A percentile compares a stretch with the other conserved stretches of the same genome.
Evolutionary conservation across 2,329 filamentous ascomycete species (phyloP).

Genomic region (Xylaria sp.): DNA sequence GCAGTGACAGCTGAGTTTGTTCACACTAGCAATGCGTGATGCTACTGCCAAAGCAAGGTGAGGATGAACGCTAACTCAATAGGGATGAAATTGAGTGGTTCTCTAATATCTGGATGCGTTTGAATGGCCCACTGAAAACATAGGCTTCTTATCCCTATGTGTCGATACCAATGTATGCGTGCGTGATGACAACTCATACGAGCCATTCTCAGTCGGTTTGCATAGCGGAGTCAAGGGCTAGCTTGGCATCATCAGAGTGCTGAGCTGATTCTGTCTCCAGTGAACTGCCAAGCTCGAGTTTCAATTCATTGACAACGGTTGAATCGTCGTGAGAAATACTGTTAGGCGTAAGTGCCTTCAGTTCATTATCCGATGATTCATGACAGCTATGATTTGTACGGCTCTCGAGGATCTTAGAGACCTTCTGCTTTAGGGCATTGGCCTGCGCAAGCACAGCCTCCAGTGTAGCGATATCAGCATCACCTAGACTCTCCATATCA

Average conservation of each 20-base stretch:
- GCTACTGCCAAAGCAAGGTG: neutral
- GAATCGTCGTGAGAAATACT: conserved; percentile 28
- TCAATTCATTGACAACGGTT: conserved; percentile 31
- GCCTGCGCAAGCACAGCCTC: conserved; percentile 55
- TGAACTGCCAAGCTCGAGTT: conserved; percentile 17
- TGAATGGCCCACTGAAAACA: neutral
- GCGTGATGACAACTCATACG: neutral
- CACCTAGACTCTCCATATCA: conserved; percentile 46
- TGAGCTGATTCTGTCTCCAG: conserved; percentile 16
- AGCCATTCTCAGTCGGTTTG: conserved; percentile 34
- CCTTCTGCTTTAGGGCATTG: conserved; percentile 50
- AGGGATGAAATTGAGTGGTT: neutral
- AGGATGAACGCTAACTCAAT: neutral
- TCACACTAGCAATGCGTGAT: conserved; percentile 1
- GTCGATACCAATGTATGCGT: neutral
- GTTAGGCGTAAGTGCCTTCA: conserved; percentile 26
- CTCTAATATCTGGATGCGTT: neutral
- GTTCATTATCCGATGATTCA: conserved; percentile 13
- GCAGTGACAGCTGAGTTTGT: neutral
- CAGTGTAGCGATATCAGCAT: conserved; percentile 52
- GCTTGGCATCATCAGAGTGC: conserved; percentile 14
- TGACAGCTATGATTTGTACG: conserved; percentile 24
- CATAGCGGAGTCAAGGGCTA: conserved; percentile 31
- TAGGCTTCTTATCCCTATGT: neutral
- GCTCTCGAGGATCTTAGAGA: conserved; percentile 46